Base-by-base conservation (phyloP, 768 basidiomycete genomes). In the Russula sp. region DNA sequence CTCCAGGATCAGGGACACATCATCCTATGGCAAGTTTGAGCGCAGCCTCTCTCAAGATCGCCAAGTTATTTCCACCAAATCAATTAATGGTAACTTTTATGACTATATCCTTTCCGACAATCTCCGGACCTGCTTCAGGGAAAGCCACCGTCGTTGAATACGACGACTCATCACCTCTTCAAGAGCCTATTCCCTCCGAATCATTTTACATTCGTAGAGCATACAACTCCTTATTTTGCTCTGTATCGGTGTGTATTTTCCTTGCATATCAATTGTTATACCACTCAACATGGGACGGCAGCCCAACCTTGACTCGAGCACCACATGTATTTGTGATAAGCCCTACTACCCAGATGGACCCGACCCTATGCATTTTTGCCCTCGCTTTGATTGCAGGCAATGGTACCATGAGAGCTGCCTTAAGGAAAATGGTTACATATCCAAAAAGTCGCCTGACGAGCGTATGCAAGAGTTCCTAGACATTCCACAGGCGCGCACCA, bases 351-450 rank as follows among this genome's bases (percentile, higher is more conserved):
- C 64, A 0, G 59, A 61, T 24, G 48, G 34, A 3, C 1, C 24
- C 0, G 54, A 57, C 10, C 49, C 20, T 3, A 65, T 65, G 64
- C 64, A 34, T 1, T 40, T 61, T 14, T 65, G 64, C 44, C 64
- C 54, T 11, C 54, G 54, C 28, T 3, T 11, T 32, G 55, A 26
- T 4, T 65, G 64, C 30, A 40, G 30, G 18, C 48, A 32, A 18
- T 65, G 64, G 64, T 65, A 51, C 30, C 64, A 65, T 6, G 30
- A 36, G n/a, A 51, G 8, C 11, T 65, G 64, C 40, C 64, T 65
- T 14, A 38, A 1, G 0, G 40, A 51, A 2, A 56, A 57, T 13
- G 64, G 30, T 5, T 20, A 22, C 6, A 22, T 26, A 13, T 65
- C 59, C 2, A n/a, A 34, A 3, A 61, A 52, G 10, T 20, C 54